Conservation (phyloP, 228 moss, liverwort and hornwort genomes). For the Sphagnum magellanicum region DNA sequence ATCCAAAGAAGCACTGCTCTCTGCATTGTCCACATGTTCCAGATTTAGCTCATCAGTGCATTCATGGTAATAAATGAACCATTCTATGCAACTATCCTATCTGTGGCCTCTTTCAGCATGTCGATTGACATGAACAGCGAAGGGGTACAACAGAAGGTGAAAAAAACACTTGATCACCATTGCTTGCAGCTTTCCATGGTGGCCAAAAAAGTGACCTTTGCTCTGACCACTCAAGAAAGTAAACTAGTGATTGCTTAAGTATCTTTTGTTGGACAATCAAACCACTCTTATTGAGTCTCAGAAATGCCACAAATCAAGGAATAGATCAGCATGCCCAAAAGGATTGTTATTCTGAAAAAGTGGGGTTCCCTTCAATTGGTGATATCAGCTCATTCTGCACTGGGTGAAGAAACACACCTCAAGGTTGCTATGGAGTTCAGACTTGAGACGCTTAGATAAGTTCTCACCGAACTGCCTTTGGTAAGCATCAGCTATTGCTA, state of each 20-base stretch:
- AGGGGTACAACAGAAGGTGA: too few relatives aligned
- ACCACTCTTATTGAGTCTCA: too few relatives aligned
- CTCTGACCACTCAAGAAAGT: too few relatives aligned
- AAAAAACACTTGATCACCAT: too few relatives aligned
- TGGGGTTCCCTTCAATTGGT: too few relatives aligned
- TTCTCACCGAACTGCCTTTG: slow-evolving; percentile 38
- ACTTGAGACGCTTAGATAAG: slow-evolving; percentile 33
- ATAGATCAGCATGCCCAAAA: not conserved
- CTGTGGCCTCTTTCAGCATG: too few relatives aligned
- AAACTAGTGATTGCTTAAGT: too few relatives aligned
- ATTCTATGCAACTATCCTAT: too few relatives aligned
- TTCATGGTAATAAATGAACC: not conserved
- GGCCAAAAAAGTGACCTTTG: too few relatives aligned
- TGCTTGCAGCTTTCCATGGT: too few relatives aligned
- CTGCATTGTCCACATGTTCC: slow-evolving; percentile 11
- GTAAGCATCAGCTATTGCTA: slow-evolving; percentile 46
- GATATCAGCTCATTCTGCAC: not conserved
- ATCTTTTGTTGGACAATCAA: too few relatives aligned
- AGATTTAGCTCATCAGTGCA: not conserved
- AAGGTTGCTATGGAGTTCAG: slow-evolving; percentile 47
- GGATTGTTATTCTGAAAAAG: not conserved
- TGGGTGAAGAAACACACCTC: slow-evolving; percentile 16
- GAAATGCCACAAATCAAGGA: not conserved
- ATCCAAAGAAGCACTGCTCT: slow-evolving; percentile 54
- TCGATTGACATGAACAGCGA: too few relatives aligned